A percentile compares a stretch with the other conserved stretches of the same genome.
Evolutionary conservation across 495 filamentous ascomycete species (phyloP).

Genomic region (Neurospora africana): DNA sequence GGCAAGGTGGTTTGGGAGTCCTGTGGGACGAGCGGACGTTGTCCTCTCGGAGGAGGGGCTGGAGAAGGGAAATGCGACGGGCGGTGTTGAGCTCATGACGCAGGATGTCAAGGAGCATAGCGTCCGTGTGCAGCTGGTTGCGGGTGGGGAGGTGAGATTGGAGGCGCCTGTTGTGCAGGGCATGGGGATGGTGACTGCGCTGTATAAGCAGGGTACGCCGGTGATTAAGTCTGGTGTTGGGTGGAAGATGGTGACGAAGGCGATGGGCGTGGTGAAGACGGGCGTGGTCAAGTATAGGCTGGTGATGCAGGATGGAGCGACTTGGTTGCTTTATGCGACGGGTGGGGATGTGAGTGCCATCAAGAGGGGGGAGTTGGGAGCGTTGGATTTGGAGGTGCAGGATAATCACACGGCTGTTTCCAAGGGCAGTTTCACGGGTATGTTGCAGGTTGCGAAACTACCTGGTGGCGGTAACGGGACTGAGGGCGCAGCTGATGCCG

Average conservation of each 20-base stretch:
- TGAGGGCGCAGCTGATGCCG: constrained; percentile 10
- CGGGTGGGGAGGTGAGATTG: constrained; percentile 43
- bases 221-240: constrained; percentile 62
- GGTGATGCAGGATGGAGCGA: constrained; percentile 56
- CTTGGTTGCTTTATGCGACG: constrained; percentile 71
- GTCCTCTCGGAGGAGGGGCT: constrained; percentile 72
- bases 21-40: constrained; percentile 71
- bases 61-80: constrained; percentile 33
- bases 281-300: constrained; percentile 73
- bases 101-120: constrained; percentile 60
- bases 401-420: constrained; percentile 35
- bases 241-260: constrained; percentile 57
- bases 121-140: constrained; percentile 54
- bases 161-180: constrained; percentile 83
- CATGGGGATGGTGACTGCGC: constrained; percentile 73
- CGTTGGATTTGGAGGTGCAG: constrained; percentile 34
- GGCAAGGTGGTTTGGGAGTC: constrained; percentile 65
- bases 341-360: constrained; percentile 20
- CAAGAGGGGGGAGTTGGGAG: not conserved
- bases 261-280: constrained; percentile 40
- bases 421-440: constrained; percentile 46
- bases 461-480: constrained; percentile 31
- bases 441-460: constrained; percentile 72
- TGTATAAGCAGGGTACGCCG: constrained; percentile 63
- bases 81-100: constrained; percentile 37